A percentile compares a stretch with the other conserved stretches of the same genome.
Conservation (phyloP, 2,329 filamentous ascomycete genomes). For the Aspergillus flavus region DNA sequence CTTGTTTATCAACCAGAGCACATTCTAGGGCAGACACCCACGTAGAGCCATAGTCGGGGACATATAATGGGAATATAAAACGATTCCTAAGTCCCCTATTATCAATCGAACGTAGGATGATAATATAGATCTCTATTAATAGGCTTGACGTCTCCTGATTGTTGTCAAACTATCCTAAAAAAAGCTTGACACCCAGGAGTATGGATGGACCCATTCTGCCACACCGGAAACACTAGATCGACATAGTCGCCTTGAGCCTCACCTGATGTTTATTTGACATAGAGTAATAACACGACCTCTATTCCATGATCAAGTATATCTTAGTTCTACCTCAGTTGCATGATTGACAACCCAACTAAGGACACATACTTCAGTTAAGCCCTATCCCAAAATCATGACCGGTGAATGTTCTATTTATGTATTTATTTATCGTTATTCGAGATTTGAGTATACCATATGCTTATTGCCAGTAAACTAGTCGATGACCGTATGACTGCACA, state of each 20-base stretch:
- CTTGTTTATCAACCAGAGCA: neutral
- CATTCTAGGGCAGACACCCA: too few relatives aligned
- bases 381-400: neutral
- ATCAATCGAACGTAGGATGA: neutral
- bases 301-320: neutral
- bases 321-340: neutral
- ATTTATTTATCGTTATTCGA: neutral
- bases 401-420: neutral
- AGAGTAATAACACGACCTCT: neutral
- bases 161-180: neutral
- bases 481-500: neutral
- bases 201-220: slow-evolving; percentile 1
- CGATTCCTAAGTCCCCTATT: neutral
- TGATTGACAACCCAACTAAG: neutral
- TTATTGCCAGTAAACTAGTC: neutral
- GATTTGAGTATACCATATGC: neutral
- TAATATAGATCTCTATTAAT: neutral
- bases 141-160: neutral
- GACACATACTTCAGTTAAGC: neutral
- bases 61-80: neutral
- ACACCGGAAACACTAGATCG: neutral
- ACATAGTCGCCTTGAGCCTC: slow-evolving; percentile 4
- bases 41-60: too few relatives aligned
- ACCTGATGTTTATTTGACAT: neutral
- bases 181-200: neutral